A percentile compares a stretch with the other conserved stretches of the same genome.
These are phyloP conservation scores for Beauveria rudraprayagi DNA, from an alignment of 2,329 filamentous ascomycete species.

Conservation along the genomic window DNA sequence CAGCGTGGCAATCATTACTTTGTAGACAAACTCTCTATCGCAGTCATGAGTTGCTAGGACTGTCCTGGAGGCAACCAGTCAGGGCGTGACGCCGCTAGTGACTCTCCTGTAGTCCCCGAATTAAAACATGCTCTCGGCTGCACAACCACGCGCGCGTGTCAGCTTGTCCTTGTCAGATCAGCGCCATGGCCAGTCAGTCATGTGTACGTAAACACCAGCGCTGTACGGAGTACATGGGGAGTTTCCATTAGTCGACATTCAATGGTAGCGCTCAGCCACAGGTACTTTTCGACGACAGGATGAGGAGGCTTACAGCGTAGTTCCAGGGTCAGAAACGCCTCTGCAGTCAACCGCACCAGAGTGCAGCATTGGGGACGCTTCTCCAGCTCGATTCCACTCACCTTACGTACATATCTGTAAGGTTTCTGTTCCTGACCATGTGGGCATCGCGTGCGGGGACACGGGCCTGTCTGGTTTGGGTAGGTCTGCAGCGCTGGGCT, in stretches of 20 bases:
- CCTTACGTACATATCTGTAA: background rate
- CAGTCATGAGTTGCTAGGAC: too few species aligned
- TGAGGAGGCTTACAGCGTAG: too few species aligned
- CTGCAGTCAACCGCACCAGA: background rate
- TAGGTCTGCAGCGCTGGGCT: background rate
- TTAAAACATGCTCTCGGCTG: background rate
- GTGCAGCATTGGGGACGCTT: background rate
- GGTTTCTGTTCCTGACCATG: conserved; percentile 1
- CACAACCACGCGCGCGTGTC: background rate
- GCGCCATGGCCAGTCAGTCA: background rate
- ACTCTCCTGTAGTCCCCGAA: too few species aligned
- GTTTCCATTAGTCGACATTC: background rate
- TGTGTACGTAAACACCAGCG: background rate
- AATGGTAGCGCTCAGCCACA: too few species aligned
- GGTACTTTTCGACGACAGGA: too few species aligned
- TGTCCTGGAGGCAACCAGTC: too few species aligned
- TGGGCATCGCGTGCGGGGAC: conserved; percentile 3
- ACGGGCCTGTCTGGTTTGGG: background rate
- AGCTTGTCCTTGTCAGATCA: background rate
- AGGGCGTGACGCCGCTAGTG: too few species aligned
- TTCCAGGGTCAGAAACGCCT: too few species aligned
- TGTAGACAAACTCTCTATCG: too few species aligned
- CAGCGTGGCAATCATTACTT: too few species aligned
- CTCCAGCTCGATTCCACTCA: background rate
- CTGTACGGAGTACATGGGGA: too few species aligned